Evolutionary conservation across 108 stramenopile species (phyloP).

Genomic region (Fistulifera pelliculosa): DNA sequence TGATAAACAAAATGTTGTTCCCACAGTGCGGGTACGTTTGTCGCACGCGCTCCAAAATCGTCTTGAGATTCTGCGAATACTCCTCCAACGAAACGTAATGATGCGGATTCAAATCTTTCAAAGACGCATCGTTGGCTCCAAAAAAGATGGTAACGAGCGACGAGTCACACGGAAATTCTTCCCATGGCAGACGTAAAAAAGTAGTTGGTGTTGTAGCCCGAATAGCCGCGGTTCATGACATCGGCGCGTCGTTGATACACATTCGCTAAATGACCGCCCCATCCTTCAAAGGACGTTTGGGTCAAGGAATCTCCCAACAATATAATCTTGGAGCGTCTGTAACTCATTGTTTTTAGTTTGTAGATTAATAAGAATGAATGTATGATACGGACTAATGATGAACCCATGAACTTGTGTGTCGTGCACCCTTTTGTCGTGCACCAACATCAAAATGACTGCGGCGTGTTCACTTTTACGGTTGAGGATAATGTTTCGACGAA

Average conservation of each 20-base stretch:
- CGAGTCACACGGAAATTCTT: conserved; percentile 9
- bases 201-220: conserved; percentile 76
- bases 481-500: too few species aligned
- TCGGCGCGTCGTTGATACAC: conserved; percentile 66
- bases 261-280: conserved; percentile 62
- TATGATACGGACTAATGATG: too few species aligned
- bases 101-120: conserved; percentile 32
- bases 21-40: conserved; percentile 12
- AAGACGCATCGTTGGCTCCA: conserved; percentile 77
- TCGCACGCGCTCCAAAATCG: conserved; percentile 28
- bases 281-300: conserved; percentile 52
- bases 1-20: conserved; percentile 47
- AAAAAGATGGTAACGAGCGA: conserved; percentile 42
- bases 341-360: not conserved
- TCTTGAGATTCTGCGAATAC: conserved; percentile 52
- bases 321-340: conserved; percentile 40
- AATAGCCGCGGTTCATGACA: conserved; percentile 73
- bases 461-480: too few species aligned
- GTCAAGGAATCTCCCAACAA: conserved; percentile 80
- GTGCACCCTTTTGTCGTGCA: too few species aligned
- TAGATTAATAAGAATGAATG: too few species aligned
- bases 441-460: too few species aligned
- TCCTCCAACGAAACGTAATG: conserved; percentile 62
- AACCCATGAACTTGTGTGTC: too few species aligned
- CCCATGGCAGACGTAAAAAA: conserved; percentile 16